Evolutionary conservation across 2,329 filamentous ascomycete species (phyloP).

Genomic region (Ilyonectria sp.): DNA sequence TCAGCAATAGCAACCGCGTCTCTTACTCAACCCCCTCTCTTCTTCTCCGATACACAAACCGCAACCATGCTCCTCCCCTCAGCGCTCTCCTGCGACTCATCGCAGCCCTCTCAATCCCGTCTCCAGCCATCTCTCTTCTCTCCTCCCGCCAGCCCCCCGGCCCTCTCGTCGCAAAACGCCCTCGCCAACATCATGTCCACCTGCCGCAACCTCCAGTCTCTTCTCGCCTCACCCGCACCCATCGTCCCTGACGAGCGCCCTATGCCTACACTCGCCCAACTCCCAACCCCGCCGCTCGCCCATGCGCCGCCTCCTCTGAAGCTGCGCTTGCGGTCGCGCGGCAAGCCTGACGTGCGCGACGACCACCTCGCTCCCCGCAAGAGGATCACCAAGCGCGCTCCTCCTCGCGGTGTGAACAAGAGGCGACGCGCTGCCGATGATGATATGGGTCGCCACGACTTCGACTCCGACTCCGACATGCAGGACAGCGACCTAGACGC

Average conservation of each 20-base stretch:
- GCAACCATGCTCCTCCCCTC: conserved; percentile 72
- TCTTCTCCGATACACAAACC: conserved; percentile 12
- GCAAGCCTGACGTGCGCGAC: conserved; percentile 44
- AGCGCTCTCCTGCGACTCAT: conserved; percentile 70
- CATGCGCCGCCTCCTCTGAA: conserved; percentile 67
- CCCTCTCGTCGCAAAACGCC: conserved; percentile 60
- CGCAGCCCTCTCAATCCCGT: conserved; percentile 60
- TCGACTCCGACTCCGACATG: conserved; percentile 45
- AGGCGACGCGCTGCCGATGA: conserved; percentile 65
- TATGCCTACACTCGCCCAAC: conserved; percentile 51
- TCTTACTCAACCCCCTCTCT: conserved; percentile 13
- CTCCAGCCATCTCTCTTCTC: conserved; percentile 70
- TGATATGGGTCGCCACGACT: conserved; percentile 60
- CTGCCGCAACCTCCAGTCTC: conserved; percentile 73
- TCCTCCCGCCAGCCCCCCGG: conserved; percentile 71
- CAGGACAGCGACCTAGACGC: conserved; percentile 57
- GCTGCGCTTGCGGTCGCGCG: conserved; percentile 68
- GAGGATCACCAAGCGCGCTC: conserved; percentile 67
- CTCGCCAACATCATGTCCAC: conserved; percentile 71
- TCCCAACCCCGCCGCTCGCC: conserved; percentile 70
- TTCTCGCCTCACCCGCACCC: conserved; percentile 61
- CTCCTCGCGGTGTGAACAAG: conserved; percentile 67
- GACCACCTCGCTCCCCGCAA: conserved; percentile 56
- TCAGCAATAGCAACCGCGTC: conserved; percentile 22
- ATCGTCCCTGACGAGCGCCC: conserved; percentile 55